Percentiles rank a stretch among this genome's conserved stretches.
phyloP scores from a whole-genome alignment of 768 basidiomycete species.

The Piloderma croceum region DNA sequence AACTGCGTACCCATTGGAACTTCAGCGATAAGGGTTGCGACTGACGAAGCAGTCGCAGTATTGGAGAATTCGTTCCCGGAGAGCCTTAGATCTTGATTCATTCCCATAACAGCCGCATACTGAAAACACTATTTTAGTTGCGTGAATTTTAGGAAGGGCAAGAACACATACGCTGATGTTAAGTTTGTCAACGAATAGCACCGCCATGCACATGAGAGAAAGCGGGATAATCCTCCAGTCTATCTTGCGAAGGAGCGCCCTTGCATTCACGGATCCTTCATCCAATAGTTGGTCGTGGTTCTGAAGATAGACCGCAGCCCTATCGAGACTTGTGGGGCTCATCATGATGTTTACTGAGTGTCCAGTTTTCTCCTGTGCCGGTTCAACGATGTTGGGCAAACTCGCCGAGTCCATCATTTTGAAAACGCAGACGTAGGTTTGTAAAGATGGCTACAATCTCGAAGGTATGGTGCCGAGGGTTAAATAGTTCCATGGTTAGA shows the following conservation, averaged over 20 bases:
- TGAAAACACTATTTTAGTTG: conserved; percentile 3
- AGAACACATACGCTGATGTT: not conserved
- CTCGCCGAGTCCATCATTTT: too few relatives aligned
- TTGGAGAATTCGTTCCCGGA: too few relatives aligned
- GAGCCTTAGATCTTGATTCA: conserved; percentile 12
- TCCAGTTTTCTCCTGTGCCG: too few relatives aligned
- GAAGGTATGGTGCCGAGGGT: too few relatives aligned
- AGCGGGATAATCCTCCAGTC: conserved; percentile 13
- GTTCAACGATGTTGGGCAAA: too few relatives aligned
- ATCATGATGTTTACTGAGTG: too few relatives aligned
- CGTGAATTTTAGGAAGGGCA: not conserved
- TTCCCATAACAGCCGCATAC: conserved; percentile 17
- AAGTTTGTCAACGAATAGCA: conserved; percentile 15
- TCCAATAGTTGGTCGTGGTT: conserved; percentile 4
- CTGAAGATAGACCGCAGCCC: conserved; percentile 11
- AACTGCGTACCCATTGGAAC: conserved; percentile 10
- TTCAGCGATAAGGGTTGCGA: conserved; percentile 13
- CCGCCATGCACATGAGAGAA: conserved; percentile 7
- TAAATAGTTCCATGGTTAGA: too few relatives aligned
- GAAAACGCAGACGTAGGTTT: too few relatives aligned
- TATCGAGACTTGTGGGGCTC: conserved; percentile 11
- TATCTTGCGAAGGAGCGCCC: conserved; percentile 14
- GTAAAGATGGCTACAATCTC: too few relatives aligned
- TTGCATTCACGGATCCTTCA: conserved; percentile 7
- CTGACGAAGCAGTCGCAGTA: conserved; percentile 13